Percentiles rank a stretch among this genome's conserved stretches.
These are phyloP conservation scores for Hanseniaspora hatyaiensis DNA, from an alignment of 805 yeast species.

Conservation along the genomic window DNA sequence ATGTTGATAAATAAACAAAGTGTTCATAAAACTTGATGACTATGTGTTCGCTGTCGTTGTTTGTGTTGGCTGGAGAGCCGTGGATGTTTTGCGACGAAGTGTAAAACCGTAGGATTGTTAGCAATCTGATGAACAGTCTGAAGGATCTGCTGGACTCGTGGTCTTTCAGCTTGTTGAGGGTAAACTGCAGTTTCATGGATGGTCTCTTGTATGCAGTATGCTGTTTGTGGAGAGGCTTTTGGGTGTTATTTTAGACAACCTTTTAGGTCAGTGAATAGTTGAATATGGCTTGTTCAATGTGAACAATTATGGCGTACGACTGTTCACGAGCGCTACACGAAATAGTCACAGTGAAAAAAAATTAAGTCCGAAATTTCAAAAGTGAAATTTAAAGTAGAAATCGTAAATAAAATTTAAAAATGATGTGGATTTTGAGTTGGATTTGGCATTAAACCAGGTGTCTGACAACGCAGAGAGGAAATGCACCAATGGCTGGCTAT, in stretches of 20 bases:
- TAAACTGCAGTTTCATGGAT: slow-evolving; percentile 12
- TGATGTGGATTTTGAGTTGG: no score
- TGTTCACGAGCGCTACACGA: background rate
- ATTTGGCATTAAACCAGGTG: no score
- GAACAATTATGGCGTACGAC: no score
- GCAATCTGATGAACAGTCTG: background rate
- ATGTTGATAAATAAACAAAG: slow-evolving; percentile 3
- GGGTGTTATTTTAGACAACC: background rate
- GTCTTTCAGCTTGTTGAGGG: slow-evolving; percentile 8
- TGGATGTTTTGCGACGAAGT: background rate
- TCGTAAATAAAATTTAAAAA: no score
- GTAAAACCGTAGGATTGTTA: slow-evolving; percentile 11
- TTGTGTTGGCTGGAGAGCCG: background rate
- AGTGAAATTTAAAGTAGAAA: no score
- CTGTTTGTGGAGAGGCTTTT: background rate
- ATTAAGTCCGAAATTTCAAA: no score
- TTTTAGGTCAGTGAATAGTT: no score
- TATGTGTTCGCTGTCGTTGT: slow-evolving; percentile 10
- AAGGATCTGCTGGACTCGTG: slow-evolving; percentile 5
- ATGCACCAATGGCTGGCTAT: no score
- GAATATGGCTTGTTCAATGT: no score
- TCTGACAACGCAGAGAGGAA: no score
- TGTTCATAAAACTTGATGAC: slow-evolving; percentile 11
- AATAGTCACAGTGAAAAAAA: background rate
- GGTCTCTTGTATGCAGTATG: background rate